Percentiles rank a stretch among this genome's conserved stretches.
phyloP scores from a whole-genome alignment of 305 asterid genomes.

The Andrographis paniculata region DNA sequence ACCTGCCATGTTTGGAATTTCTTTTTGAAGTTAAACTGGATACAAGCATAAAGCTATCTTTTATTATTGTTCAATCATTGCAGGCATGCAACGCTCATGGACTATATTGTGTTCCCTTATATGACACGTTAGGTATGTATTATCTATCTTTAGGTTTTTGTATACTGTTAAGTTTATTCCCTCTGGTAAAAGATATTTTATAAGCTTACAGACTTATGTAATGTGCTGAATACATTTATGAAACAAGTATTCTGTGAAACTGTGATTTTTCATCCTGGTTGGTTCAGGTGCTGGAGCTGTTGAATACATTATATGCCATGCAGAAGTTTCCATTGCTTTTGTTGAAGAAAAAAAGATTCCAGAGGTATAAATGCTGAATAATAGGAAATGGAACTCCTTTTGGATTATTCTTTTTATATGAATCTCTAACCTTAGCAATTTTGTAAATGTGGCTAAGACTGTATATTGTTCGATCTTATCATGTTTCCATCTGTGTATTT shows the following conservation, averaged over 20 bases:
- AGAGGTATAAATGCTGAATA: no score
- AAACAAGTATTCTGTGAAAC: background rate
- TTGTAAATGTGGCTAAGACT: background rate
- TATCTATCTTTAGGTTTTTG: background rate
- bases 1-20: background rate
- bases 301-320: slow-evolving; percentile 89
- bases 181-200: background rate
- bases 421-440: background rate
- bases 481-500: background rate
- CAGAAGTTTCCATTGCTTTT: slow-evolving; percentile 77
- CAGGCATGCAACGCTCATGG: slow-evolving; percentile 99
- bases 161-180: background rate
- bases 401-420: slow-evolving; percentile 33
- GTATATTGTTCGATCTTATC: background rate
- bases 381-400: no score
- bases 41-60: slow-evolving; percentile 97
- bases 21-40: background rate
- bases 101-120: slow-evolving; percentile 80
- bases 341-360: slow-evolving; percentile 85
- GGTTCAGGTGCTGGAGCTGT: slow-evolving; percentile 87
- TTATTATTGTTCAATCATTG: slow-evolving; percentile 53
- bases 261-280: slow-evolving; percentile 18
- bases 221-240: slow-evolving; percentile 13
- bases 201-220: slow-evolving; percentile 6
- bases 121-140: slow-evolving; percentile 86